A percentile compares a stretch with the other conserved stretches of the same genome.
phyloP scores from a whole-genome alignment of 2,329 filamentous ascomycete species.

The Penicillium sp. region DNA sequence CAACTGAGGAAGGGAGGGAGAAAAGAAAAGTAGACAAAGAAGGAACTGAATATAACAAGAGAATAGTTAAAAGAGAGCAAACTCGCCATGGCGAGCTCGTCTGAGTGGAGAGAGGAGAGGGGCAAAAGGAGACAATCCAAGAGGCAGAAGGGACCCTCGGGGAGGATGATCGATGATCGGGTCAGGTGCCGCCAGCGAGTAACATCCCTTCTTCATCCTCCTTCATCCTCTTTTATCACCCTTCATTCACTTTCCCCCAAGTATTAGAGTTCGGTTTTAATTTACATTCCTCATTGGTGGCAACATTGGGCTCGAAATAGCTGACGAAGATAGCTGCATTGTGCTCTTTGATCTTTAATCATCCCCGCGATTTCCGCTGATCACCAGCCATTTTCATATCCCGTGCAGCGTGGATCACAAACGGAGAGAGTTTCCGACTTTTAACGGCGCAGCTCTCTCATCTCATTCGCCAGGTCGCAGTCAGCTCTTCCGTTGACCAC shows the following conservation, averaged over 20 bases:
- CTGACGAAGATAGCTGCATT: neutral
- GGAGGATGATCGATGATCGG: conserved; percentile 7
- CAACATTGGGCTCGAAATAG: no score
- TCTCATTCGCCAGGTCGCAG: neutral
- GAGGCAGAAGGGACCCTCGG: no score
- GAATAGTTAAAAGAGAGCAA: neutral
- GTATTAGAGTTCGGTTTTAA: no score
- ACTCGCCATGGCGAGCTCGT: neutral
- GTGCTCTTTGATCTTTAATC: neutral
- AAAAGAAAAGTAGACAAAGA: neutral
- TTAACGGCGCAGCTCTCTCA: neutral
- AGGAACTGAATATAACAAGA: neutral
- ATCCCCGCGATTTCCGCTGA: conserved; percentile 15
- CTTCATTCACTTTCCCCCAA: no score
- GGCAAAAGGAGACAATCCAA: neutral
- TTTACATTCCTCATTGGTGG: no score
- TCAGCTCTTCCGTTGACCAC: neutral
- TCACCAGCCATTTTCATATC: conserved; percentile 2
- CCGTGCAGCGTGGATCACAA: neutral
- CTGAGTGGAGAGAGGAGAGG: neutral
- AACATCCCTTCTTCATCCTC: no score
- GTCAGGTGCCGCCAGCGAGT: conserved; percentile 10
- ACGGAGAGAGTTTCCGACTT: conserved; percentile 1
- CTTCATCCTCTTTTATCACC: no score
- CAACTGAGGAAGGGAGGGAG: no score